Evolutionary conservation across 2,329 filamentous ascomycete species (phyloP).

Genomic region (Pestalotiopsis fici): DNA sequence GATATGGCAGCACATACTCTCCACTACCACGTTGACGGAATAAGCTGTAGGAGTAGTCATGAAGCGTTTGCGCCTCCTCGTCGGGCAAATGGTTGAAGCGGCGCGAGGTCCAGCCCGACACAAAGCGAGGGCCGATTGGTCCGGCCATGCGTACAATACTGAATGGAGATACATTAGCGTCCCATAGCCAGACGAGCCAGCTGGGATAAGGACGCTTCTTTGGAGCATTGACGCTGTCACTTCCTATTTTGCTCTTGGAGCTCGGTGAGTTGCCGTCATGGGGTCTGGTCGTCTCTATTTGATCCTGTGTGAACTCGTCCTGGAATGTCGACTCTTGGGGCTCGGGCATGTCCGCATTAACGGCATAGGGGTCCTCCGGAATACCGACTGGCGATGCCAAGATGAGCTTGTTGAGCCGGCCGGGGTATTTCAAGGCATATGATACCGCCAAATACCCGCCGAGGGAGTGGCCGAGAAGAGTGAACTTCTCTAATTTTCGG

Average conservation of each 20-base stretch:
- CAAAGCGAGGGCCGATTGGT: slow-evolving; percentile 85
- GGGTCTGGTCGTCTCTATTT: slow-evolving; percentile 41
- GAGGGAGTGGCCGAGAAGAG: slow-evolving; percentile 87
- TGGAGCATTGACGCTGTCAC: slow-evolving; percentile 31
- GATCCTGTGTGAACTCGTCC: slow-evolving; percentile 79
- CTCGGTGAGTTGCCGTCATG: slow-evolving; percentile 36
- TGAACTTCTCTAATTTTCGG: slow-evolving; percentile 89
- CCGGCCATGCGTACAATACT: slow-evolving; percentile 85
- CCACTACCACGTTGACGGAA: slow-evolving; percentile 91
- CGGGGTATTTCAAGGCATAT: slow-evolving; percentile 95
- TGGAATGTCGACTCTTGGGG: slow-evolving; percentile 71
- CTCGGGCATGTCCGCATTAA: slow-evolving; percentile 78
- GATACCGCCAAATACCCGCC: slow-evolving; percentile 94
- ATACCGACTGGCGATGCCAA: slow-evolving; percentile 93
- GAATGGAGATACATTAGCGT: slow-evolving; percentile 95
- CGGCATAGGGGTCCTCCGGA: slow-evolving; percentile 89
- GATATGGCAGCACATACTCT: slow-evolving; percentile 89
- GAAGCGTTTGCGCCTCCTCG: slow-evolving; percentile 79
- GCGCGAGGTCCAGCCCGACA: slow-evolving; percentile 92
- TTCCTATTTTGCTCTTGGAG: slow-evolving; percentile 31
- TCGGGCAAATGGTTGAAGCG: slow-evolving; percentile 86
- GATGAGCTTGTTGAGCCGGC: slow-evolving; percentile 92
- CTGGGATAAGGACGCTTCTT: slow-evolving; percentile 65
- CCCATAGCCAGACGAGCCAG: slow-evolving; percentile 94
- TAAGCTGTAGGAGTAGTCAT: slow-evolving; percentile 91